Base-by-base conservation (phyloP, 768 basidiomycete species). In the Agaricus sinodeliciosus region DNA sequence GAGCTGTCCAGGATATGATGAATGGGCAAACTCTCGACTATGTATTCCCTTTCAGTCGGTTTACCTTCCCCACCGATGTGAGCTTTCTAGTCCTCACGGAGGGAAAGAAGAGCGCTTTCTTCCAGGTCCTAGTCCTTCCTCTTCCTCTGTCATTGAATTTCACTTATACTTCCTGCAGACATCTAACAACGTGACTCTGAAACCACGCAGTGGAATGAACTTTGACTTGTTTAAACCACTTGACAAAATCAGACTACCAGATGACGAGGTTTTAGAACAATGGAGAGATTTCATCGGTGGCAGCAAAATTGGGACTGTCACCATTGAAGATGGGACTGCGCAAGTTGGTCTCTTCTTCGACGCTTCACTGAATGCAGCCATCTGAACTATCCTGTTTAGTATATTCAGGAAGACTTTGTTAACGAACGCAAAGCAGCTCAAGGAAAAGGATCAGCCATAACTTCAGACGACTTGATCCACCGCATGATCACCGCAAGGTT, bases 361-460 rank as follows among this genome's bases (percentile, higher is more conserved):
- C 16, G 18, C 5, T 31, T 13, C 40, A 13, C 25, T 18, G 31
- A 12, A 27, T 27, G 35, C 48, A 13, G 47, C 34, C 39, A 19
- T 41, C 51, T 25, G n/a, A 27, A 11, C 15, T 5, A 6, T 34
- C 9, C 12, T 55, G 15, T 6, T 7, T 48, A 91, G 89, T 71
- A 83, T 58, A 85, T 92, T 34, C 85, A 90, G 72, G 76, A 84
- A 4, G 86, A 90, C 51, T 92, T 91, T 61, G 85, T 79, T 5
- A 64, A 65, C 11, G 72, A 76, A 58, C 61, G 77, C 28, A 65
- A 69, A 52, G 54, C 78, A 9, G 54, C 62, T 46, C 56, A n/a
- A 55, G 57, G 19, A 63, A 59, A 12, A 65, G 64, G 8, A 62
- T 76, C 31, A 22, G 22, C 22, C 11, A 31, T 31, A 5, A 72